Evolutionary conservation across 768 basidiomycete species (phyloP).

Genomic region (Lentinula lateritia): DNA sequence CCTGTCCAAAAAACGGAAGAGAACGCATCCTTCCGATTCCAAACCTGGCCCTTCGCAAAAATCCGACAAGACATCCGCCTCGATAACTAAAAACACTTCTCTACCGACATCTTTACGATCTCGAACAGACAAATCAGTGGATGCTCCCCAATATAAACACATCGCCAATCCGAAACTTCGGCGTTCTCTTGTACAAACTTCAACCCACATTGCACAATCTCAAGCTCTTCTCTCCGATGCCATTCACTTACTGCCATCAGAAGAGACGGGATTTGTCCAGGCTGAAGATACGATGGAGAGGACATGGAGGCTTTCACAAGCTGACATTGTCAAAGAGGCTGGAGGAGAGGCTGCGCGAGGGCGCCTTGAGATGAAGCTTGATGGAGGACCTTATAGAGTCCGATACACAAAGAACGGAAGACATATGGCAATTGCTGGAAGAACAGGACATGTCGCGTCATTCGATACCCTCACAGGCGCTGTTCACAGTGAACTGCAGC

Average conservation of each 20-base stretch:
- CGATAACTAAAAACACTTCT: constrained; percentile 52
- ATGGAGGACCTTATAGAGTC: constrained; percentile 79
- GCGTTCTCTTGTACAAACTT: constrained; percentile 58
- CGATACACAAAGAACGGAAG: constrained; percentile 91
- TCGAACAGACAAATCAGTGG: constrained; percentile 33
- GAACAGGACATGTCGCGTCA: constrained; percentile 81
- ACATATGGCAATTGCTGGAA: constrained; percentile 82
- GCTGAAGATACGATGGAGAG: constrained; percentile 76
- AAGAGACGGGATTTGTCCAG: constrained; percentile 69
- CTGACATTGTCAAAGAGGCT: constrained; percentile 62
- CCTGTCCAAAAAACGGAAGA: constrained; percentile 39
- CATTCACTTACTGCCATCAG: constrained; percentile 54
- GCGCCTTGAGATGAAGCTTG: constrained; percentile 72
- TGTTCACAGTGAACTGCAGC: constrained; percentile 81
- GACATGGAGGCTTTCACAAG: constrained; percentile 86
- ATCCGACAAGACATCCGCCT: constrained; percentile 45
- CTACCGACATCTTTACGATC: constrained; percentile 67
- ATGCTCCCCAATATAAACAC: constrained; percentile 42
- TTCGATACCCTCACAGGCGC: constrained; percentile 91
- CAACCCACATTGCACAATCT: constrained; percentile 55
- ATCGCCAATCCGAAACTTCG: constrained; percentile 75
- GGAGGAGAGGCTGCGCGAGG: constrained; percentile 75
- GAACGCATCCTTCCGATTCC: constrained; percentile 13
- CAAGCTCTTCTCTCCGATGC: constrained; percentile 64
- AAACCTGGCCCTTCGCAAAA: constrained; percentile 14